Percentiles rank a stretch among this genome's conserved stretches.
Conservation (phyloP, 805 yeast genomes). For the Wickerhamiella dianesei region DNA sequence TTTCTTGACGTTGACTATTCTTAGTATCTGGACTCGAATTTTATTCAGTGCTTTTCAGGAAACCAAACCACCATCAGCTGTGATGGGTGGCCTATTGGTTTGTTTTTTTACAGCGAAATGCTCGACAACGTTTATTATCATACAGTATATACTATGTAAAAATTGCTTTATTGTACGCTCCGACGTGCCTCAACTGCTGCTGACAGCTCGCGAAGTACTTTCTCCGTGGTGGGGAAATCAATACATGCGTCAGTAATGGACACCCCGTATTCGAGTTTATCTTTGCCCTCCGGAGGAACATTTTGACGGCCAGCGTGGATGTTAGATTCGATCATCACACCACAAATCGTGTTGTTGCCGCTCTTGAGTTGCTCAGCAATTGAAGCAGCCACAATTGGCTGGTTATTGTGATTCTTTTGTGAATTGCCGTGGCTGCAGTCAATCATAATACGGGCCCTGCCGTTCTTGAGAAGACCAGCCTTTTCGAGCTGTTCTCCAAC, state of each 20-base stretch:
- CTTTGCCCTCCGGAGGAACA: slow-evolving; percentile 48
- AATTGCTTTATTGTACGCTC: too few relatives aligned
- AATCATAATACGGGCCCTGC: slow-evolving; percentile 61
- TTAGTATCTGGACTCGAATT: too few relatives aligned
- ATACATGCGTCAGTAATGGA: slow-evolving; percentile 98
- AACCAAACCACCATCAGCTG: too few relatives aligned
- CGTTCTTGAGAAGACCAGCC: slow-evolving; percentile 29
- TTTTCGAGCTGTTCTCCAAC: slow-evolving; percentile 46
- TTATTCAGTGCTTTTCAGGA: too few relatives aligned
- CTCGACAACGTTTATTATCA: too few relatives aligned
- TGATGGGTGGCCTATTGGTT: too few relatives aligned
- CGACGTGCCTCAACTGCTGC: slow-evolving; percentile 74
- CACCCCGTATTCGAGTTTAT: slow-evolving; percentile 73
- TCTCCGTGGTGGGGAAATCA: slow-evolving; percentile 72
- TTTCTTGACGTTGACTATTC: too few relatives aligned
- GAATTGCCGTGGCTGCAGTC: slow-evolving; percentile 98
- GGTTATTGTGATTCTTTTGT: slow-evolving; percentile 78
- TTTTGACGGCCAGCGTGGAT: slow-evolving; percentile 87
- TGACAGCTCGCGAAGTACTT: slow-evolving; percentile 56
- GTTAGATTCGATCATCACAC: slow-evolving; percentile 93
- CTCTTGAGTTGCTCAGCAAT: slow-evolving; percentile 65
- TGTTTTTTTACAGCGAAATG: too few relatives aligned
- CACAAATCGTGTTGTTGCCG: slow-evolving; percentile 71
- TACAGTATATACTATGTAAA: too few relatives aligned
- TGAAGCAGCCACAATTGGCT: slow-evolving; percentile 71